Evolutionary conservation across 805 yeast genomes (phyloP).

Genomic region (Monosporozyma servazzii): DNA sequence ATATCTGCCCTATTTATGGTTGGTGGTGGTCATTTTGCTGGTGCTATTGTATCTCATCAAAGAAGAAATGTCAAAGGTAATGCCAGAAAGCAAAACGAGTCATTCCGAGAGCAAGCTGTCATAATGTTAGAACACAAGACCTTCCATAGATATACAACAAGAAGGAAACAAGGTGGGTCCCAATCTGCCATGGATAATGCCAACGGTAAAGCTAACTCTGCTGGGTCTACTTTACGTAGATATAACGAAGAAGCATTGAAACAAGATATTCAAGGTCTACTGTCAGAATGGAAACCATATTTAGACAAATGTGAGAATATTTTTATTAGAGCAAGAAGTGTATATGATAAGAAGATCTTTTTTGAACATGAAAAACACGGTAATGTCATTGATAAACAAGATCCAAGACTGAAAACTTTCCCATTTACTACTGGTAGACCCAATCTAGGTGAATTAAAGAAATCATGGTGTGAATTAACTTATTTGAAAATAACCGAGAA

Average conservation of each 20-base stretch:
- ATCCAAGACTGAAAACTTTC: slow-evolving; percentile 54
- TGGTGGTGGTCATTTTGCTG: slow-evolving; percentile 98
- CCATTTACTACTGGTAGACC: slow-evolving; percentile 92
- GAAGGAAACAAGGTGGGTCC: slow-evolving; percentile 96
- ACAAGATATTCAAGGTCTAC: slow-evolving; percentile 63
- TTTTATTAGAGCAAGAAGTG: slow-evolving; percentile 74
- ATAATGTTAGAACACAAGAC: slow-evolving; percentile 68
- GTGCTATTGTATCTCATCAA: slow-evolving; percentile 76
- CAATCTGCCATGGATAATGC: slow-evolving; percentile 89
- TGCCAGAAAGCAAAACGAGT: slow-evolving; percentile 37
- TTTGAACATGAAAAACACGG: slow-evolving; percentile 37
- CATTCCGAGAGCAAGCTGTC: slow-evolving; percentile 53
- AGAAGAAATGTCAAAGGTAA: slow-evolving; percentile 50
- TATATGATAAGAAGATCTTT: slow-evolving; percentile 52
- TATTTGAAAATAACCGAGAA: slow-evolving; percentile 44
- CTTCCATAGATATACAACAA: slow-evolving; percentile 88
- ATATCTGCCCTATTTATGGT: slow-evolving; percentile 82
- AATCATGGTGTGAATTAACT: slow-evolving; percentile 75
- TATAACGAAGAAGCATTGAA: slow-evolving; percentile 79
- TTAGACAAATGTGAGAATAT: slow-evolving; percentile 58
- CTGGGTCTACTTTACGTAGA: slow-evolving; percentile 84
- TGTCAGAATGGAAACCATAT: slow-evolving; percentile 54
- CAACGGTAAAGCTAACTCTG: slow-evolving; percentile 91
- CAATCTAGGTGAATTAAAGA: slow-evolving; percentile 66
- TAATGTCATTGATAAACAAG: slow-evolving; percentile 42